Evolutionary conservation across 2,329 filamentous ascomycete genomes (phyloP), one percentile per base, ranked within the genome.

Genomic region (Bipolaris victoriae): DNA sequence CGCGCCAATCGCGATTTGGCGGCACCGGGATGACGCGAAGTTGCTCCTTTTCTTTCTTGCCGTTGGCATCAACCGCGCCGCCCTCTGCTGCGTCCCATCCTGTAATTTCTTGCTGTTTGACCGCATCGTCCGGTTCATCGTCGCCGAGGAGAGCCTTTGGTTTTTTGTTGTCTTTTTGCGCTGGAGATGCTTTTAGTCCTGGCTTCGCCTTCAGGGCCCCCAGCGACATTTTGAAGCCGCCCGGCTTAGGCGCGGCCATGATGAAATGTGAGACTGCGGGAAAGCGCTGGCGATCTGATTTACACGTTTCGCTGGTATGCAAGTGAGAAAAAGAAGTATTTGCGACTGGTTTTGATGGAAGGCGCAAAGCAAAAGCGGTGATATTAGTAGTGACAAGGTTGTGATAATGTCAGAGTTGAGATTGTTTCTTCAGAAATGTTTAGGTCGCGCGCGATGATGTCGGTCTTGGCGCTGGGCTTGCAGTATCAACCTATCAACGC

Each of bases 1-100:
- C 80, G 66, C 83, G 81, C 87, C 86, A 89, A 76, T 90, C 84
- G 51, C 83, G 80, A 74, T 90, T 90, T 61, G 79, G 76, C 66
- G 84, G 80, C 37, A 77, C 77, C 29, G 81, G 78, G 62, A 91
- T 91, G 16, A 90, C 78, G 43, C 86, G 78, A 7, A 80, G 79
- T 24, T 66, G 81, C 41, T 78, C 73, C 26, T 74, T 74, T 55
- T 74, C 76, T 52, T 78, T 76, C 31, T 66, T 69, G n/a, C 65
- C 68, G 43, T 61, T 64, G 29, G 66, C 55, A 35, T 74, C 69
- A 51, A 84, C 73, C 11, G 81, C 84, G 29, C 84, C 78, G 63
- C 83, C 82, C 24, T 78, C 78, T 46, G 77, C 70, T 2, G 76
- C 76, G 70, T 86, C 83, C 68, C 85, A 87, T 26, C 83, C 83